These are phyloP conservation scores for Picochlorum sp. DNA, from an alignment of 139 green algal species.

Conservation along the genomic window DNA sequence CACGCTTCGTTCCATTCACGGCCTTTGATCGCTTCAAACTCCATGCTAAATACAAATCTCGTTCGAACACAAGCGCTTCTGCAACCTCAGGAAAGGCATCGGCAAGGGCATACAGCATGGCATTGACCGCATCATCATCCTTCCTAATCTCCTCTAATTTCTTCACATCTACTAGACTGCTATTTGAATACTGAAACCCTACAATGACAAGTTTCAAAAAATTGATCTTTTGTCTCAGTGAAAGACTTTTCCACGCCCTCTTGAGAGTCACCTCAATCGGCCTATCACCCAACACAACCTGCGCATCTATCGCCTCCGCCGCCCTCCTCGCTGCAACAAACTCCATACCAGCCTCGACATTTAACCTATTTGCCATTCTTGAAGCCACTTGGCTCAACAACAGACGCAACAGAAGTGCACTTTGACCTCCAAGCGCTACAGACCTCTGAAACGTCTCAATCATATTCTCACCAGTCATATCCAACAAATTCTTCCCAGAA, in stretches of 20 bases:
- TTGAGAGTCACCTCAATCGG: slow-evolving; percentile 76
- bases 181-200: background rate
- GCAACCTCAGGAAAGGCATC: slow-evolving; percentile 4
- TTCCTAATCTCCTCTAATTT: slow-evolving; percentile 8
- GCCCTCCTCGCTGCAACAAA: slow-evolving; percentile 45
- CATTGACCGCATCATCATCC: slow-evolving; percentile 36
- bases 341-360: slow-evolving; percentile 42
- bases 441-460: slow-evolving; percentile 33
- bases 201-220: slow-evolving; percentile 17
- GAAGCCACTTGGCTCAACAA: slow-evolving; percentile 30
- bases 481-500: slow-evolving; percentile 31
- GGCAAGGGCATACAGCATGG: slow-evolving; percentile 15
- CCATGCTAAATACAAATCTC: slow-evolving; percentile 71
- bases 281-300: slow-evolving; percentile 74
- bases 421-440: slow-evolving; percentile 47
- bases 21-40: slow-evolving; percentile 62
- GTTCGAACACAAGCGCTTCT: slow-evolving; percentile 46
- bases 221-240: slow-evolving; percentile 10
- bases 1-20: slow-evolving; percentile 43
- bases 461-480: slow-evolving; percentile 35
- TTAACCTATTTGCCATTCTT: slow-evolving; percentile 20
- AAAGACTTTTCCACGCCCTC: slow-evolving; percentile 55
- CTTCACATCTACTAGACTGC: background rate
- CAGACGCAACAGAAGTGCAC: slow-evolving; percentile 53
- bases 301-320: slow-evolving; percentile 42